Evolutionary conservation across 2,329 filamentous ascomycete species (phyloP).

Genomic region (Blumeriella jaapii): DNA sequence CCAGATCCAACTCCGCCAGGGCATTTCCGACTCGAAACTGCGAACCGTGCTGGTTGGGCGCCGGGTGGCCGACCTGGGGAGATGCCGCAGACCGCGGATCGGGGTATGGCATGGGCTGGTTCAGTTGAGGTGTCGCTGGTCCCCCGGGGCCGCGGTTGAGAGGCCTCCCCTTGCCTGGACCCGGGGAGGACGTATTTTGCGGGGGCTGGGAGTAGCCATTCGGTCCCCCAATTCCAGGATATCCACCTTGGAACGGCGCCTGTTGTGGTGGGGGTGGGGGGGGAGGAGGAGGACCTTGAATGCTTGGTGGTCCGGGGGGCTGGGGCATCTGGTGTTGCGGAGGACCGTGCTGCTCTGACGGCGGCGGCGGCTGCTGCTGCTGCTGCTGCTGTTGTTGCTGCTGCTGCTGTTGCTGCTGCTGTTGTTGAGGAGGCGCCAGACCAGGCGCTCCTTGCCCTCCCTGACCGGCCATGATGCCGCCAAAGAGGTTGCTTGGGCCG

Average conservation of each 20-base stretch:
- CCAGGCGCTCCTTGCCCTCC: constrained; percentile 73
- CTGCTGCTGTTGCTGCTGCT: constrained; percentile 45
- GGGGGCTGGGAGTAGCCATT: constrained; percentile 76
- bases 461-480: constrained; percentile 87
- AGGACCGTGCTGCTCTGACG: constrained; percentile 49
- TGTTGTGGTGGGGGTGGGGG: constrained; percentile 46
- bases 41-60: constrained; percentile 45
- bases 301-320: constrained; percentile 37
- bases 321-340: constrained; percentile 57
- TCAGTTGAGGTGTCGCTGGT: constrained; percentile 85
- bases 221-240: constrained; percentile 42
- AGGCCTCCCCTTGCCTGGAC: constrained; percentile 59
- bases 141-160: constrained; percentile 55
- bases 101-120: constrained; percentile 75
- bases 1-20: constrained; percentile 76
- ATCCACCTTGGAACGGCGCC: constrained; percentile 52
- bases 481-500: constrained; percentile 82
- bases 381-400: constrained; percentile 61
- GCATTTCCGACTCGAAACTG: constrained; percentile 51
- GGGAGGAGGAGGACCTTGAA: constrained; percentile 39
- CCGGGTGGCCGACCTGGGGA: constrained; percentile 79
- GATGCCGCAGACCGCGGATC: constrained; percentile 58
- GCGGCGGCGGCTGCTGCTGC: no score
- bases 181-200: constrained; percentile 76
- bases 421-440: constrained; percentile 56